Evolutionary conservation across 2,329 filamentous ascomycete genomes (phyloP).

Genomic region (Colletotrichum echinochloae): DNA sequence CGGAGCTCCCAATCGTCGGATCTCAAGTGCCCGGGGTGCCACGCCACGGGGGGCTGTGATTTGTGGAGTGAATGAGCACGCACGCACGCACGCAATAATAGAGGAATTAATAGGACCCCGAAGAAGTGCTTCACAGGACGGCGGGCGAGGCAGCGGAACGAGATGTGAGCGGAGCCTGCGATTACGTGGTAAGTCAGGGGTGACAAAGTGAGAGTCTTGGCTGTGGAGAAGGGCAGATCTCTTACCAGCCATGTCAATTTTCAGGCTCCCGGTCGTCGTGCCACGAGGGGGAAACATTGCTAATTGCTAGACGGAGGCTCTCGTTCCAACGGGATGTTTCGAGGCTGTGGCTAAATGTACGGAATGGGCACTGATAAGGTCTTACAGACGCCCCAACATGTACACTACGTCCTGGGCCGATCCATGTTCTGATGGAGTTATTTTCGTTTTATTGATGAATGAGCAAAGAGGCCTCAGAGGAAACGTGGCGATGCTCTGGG

Average conservation of each 20-base stretch:
- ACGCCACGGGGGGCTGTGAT: background rate
- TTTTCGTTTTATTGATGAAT: background rate
- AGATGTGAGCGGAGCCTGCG: background rate
- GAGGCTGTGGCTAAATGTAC: background rate
- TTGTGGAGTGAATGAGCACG: background rate
- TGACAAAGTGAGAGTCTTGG: background rate
- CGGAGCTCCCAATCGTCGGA: background rate
- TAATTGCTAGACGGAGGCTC: background rate
- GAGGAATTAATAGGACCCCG: background rate
- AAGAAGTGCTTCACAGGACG: background rate
- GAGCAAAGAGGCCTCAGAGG: background rate
- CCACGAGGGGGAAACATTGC: no score
- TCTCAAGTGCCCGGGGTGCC: background rate
- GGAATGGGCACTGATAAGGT: background rate
- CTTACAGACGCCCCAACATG: background rate
- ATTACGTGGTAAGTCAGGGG: background rate
- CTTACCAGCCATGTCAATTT: background rate
- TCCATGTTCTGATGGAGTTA: background rate
- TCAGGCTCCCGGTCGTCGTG: background rate
- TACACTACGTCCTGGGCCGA: background rate
- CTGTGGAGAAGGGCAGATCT: constrained; percentile 4
- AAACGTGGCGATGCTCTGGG: background rate
- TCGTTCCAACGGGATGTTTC: background rate
- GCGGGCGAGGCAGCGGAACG: background rate
- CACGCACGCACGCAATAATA: no score